Evolutionary conservation across 83 land plant species (phyloP), one percentile per base, ranked within the genome.

Genomic region (Picea engelmannii): DNA sequence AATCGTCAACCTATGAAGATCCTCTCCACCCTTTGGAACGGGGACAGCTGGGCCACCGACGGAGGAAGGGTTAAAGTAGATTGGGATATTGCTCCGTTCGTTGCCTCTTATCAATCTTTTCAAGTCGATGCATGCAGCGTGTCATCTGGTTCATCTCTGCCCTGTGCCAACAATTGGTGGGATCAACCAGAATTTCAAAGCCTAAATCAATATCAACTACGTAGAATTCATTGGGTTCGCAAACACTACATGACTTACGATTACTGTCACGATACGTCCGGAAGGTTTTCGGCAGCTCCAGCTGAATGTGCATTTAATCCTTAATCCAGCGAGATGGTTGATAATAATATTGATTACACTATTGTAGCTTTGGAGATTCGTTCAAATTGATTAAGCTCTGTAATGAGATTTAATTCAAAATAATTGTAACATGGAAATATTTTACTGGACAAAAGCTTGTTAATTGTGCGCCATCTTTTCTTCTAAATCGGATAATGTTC

Each of bases 61-160:
- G 31, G 31, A 27, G 31, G 31, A 27, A 27, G 31, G 31, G 31
- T 27, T 27, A 27, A 27, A 27, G 31, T 1, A 88, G 90, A 31
- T 80, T 27, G 31, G 31, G 31, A 27, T 27, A 27, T 27, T 27
- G 31, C 31, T 27, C 31, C 31, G 31, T 27, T 27, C 31, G 44
- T 85, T 2, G 91, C 93, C 15, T 63, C 89, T 40, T 88, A 88
- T 89, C 80, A 42, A 3, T 38, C 87, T 16, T 93, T 88, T 87
- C 86, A 88, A 7, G 60, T 87, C 15, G 6, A 40, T 40, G 42
- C 42, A 40, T 40, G 6, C 42, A 40, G 42, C 82, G n/a, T 85
- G 81, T n/a, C n/a, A n/a, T n/a, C n/a, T n/a, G n/a, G n/a, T n/a
- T n/a, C n/a, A n/a, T n/a, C n/a, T n/a, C n/a, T 27, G 31, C 31